Evolutionary conservation across 169 alveolate species (phyloP), one percentile per base, ranked within the genome.

Genomic region (Plasmodium falciparum): DNA sequence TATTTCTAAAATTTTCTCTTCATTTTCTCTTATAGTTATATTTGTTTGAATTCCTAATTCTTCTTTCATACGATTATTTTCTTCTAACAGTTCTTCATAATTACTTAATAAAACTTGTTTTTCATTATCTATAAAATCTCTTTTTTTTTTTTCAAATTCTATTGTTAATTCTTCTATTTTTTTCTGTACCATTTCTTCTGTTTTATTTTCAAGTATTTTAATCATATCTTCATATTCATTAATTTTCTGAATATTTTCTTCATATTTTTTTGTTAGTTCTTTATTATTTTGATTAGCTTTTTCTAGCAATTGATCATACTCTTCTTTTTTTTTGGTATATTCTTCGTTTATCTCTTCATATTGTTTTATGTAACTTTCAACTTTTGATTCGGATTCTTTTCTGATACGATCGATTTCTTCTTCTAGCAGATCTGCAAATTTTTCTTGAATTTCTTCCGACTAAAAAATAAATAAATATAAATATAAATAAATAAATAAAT

Each of bases 181-280:
- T 24, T 71, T 86, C 15, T 66, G 43, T 12, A 86, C 88, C 12
- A 86, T 29, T 49, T 61, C 66, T 54, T 86, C 88, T 22, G 92
- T 86, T 61, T 86, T 86, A 62, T 61, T 86, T 33, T 86, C 88
- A 9, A 86, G 29, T 49, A 39, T 71, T 22, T 71, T 86, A 33
- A 86, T 86, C 72, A 71, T 65, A 49, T 73, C 76, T 72, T 86
- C 92, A 50, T 86, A 86, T 22, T 86, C 92, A 49, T 72, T 71
- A 71, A 86, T 86, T 86, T 86, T 86, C 13, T 71, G 85, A 24
- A 86, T 72, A 72, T 86, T 86, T 72, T 86, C 92, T 61, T 86
- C 92, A 52, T 62, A 86, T 62, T 86, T 70, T 9, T 71, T 54
- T 3, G 85, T 86, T 49, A 86, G 17, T 1, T 86, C 72, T 63